Percentiles rank a stretch among this genome's conserved stretches.
phyloP scores from a whole-genome alignment of 2,329 filamentous ascomycete species.

The Nemania bipapillata region DNA sequence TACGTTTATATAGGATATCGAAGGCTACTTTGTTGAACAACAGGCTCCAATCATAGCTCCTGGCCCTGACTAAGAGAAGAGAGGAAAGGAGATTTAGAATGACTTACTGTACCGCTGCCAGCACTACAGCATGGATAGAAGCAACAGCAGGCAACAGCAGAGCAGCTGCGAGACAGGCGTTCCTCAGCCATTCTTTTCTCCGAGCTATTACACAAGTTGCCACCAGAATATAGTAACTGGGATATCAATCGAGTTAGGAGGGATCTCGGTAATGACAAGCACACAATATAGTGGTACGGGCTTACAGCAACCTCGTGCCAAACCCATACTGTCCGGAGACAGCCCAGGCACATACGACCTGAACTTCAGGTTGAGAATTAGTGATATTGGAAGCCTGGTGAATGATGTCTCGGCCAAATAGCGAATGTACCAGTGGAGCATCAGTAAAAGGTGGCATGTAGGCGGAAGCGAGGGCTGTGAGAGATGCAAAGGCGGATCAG shows the following conservation, averaged over 20 bases:
- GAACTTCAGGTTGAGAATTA: constrained; percentile 35
- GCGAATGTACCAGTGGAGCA: constrained; percentile 46
- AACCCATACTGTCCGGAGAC: constrained; percentile 57
- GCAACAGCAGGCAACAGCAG: constrained; percentile 72
- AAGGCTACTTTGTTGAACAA: not conserved
- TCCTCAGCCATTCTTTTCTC: constrained; percentile 69
- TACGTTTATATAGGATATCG: no score
- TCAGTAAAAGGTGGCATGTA: constrained; percentile 53
- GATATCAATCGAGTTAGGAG: constrained; percentile 17
- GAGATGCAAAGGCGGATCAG: constrained; percentile 10
- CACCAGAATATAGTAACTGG: constrained; percentile 71
- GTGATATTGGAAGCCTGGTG: constrained; percentile 43
- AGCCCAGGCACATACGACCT: constrained; percentile 58
- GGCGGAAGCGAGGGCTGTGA: constrained; percentile 28
- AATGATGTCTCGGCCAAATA: constrained; percentile 39
- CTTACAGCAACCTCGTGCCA: constrained; percentile 56
- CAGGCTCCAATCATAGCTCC: not conserved
- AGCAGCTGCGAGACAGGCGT: constrained; percentile 71
- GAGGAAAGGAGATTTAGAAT: not conserved
- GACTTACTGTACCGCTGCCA: constrained; percentile 64
- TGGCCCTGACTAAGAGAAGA: not conserved
- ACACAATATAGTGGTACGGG: not conserved
- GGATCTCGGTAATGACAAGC: not conserved
- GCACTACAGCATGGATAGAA: constrained; percentile 70
- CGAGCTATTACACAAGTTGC: constrained; percentile 71